Evolutionary conservation across 2,329 filamentous ascomycete species (phyloP).

Genomic region (Rutstroemia sp.): DNA sequence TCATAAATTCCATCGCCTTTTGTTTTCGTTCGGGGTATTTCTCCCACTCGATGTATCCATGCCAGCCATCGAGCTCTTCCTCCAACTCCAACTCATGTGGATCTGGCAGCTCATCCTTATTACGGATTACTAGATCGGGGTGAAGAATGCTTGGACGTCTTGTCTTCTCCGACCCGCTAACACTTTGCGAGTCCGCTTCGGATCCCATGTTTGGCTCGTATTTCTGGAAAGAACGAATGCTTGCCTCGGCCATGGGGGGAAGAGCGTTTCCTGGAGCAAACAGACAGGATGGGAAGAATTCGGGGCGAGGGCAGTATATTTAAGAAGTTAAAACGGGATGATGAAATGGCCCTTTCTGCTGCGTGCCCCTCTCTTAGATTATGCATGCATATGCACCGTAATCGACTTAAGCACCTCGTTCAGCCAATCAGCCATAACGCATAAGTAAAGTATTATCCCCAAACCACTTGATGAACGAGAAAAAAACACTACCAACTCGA

Average conservation of each 20-base stretch:
- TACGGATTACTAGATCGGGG: constrained; percentile 7
- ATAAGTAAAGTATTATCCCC: no score
- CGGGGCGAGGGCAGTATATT: no score
- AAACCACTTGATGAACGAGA: no score
- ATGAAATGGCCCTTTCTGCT: no score
- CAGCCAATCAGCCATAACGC: no score
- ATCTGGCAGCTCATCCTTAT: constrained; percentile 4
- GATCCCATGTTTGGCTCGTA: neutral
- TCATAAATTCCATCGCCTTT: constrained; percentile 47
- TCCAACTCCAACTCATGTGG: constrained; percentile 3
- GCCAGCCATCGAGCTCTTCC: constrained; percentile 9
- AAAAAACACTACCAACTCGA: neutral
- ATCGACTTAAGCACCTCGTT: neutral
- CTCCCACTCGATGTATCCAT: constrained; percentile 59
- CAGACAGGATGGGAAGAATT: no score
- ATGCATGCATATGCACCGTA: no score
- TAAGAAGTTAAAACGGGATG: no score
- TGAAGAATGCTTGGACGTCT: constrained; percentile 6
- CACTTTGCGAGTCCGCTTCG: neutral
- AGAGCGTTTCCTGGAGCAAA: no score
- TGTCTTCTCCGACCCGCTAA: neutral
- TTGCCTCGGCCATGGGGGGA: no score
- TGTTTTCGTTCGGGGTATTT: constrained; percentile 61
- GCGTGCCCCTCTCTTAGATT: no score
- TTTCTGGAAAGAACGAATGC: no score